These are phyloP conservation scores for Plasmodium berghei DNA, from an alignment of 169 alveolate species.

Conservation along the genomic window DNA sequence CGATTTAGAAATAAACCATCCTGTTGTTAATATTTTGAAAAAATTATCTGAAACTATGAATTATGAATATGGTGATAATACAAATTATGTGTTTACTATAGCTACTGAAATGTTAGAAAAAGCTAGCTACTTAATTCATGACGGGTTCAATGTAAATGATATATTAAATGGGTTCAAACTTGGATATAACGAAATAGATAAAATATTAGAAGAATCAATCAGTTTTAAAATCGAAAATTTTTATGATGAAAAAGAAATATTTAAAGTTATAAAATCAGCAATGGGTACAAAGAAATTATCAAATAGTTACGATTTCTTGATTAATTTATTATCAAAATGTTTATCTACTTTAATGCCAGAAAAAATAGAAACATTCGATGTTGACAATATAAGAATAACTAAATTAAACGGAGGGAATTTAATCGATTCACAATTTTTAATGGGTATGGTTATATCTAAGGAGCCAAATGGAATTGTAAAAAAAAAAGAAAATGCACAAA, in stretches of 20 bases:
- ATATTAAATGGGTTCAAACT: slow-evolving; percentile 94
- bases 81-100: slow-evolving; percentile 96
- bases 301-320: slow-evolving; percentile 77
- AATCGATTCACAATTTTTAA: slow-evolving; percentile 91
- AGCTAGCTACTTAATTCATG: slow-evolving; percentile 90
- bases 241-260: slow-evolving; percentile 84
- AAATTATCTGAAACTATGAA: slow-evolving; percentile 98
- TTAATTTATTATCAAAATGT: slow-evolving; percentile 92
- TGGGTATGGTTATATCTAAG: slow-evolving; percentile 94
- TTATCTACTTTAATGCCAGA: slow-evolving; percentile 93
- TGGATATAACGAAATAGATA: slow-evolving; percentile 61
- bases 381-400: slow-evolving; percentile 97
- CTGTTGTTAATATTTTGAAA: slow-evolving; percentile 99
- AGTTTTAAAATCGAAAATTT: slow-evolving; percentile 82
- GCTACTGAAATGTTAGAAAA: slow-evolving; percentile 97
- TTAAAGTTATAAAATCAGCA: slow-evolving; percentile 84
- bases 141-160: slow-evolving; percentile 97
- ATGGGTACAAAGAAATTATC: slow-evolving; percentile 76
- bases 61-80: slow-evolving; percentile 98
- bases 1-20: slow-evolving; percentile 99
- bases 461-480: slow-evolving; percentile 95
- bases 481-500: slow-evolving; percentile 93
- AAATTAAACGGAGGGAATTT: slow-evolving; percentile 97
- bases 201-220: slow-evolving; percentile 36
- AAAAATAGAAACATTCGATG: slow-evolving; percentile 93